Base-by-base conservation (phyloP, 768 basidiomycete species). In the Sutorius australiensis region DNA sequence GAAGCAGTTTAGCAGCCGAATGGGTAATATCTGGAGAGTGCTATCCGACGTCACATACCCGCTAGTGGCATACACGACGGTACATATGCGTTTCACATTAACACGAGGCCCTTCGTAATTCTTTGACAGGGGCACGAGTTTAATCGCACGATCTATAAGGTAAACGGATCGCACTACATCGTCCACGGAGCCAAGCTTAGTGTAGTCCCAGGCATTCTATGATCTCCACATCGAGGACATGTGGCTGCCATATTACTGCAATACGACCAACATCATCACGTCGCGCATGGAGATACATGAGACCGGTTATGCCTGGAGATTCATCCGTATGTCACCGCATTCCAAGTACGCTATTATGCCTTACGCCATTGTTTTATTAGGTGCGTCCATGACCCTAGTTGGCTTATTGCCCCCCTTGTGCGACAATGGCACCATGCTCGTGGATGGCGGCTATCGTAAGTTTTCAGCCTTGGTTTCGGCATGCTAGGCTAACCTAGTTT, bases 181-280 rank as follows among this genome's bases (percentile, higher is more conserved):
- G 37, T 43, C 55, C 28, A 48, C 28, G 14, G 50, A 43, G 37
- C 43, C 7, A 32, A 41, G 2, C 48, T 61, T 12, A 64, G n/a
- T 24, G 24, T 17, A 28, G 34, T 59, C 57, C 31, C 58, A 92
- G 82, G 83, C 90, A 16, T 95, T 97, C 67, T 95, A 93, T 61
- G 92, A 92, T 68, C 82, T 94, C 38, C 94, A 98, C 61, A 92
- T 92, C 37, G 89, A 93, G 70, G 95, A 97, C 71, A 95, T 97
- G 90, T 98, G 95, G 97, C 77, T 99, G 6, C 97, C 95, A 5
- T 98, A 84, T 74, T 98, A 95, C 72, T 97, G 94, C 72, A 98
- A 98, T 63, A 92, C 95, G 3, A 95, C 97, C 17, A 98, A 98
- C 62, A 97, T 99, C 68, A 93, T 87, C 48, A 92, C 90, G 41